Percentiles rank a stretch among this genome's conserved stretches.
Evolutionary conservation across 352 stramenopile genomes (phyloP).

Genomic region (Pythium volutum): DNA sequence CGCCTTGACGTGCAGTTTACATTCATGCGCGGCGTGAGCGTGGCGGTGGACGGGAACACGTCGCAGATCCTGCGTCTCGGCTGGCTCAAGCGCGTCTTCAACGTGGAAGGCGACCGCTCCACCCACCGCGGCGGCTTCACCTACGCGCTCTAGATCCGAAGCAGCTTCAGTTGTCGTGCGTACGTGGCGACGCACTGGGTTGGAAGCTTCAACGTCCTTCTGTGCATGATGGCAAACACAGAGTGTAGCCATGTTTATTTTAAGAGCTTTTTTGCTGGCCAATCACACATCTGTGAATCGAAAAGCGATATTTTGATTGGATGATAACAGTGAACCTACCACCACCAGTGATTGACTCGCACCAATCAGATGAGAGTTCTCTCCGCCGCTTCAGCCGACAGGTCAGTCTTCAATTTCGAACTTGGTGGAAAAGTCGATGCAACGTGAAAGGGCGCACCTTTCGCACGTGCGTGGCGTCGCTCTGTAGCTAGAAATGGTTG

Average conservation of each 20-base stretch:
- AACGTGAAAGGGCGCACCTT: not conserved
- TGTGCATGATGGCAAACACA: not conserved
- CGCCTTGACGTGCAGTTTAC: constrained; percentile 36
- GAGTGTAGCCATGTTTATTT: not conserved
- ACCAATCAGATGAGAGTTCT: not conserved
- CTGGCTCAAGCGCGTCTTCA: constrained; percentile 44
- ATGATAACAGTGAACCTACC: not conserved
- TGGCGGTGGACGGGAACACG: constrained; percentile 48
- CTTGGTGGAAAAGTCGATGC: not conserved
- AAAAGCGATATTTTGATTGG: constrained; percentile 4
- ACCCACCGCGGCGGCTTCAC: constrained; percentile 39
- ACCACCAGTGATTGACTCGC: constrained; percentile 14
- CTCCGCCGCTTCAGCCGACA: not conserved
- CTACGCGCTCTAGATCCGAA: constrained; percentile 7
- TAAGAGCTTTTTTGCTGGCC: not conserved
- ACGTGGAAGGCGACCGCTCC: constrained; percentile 37
- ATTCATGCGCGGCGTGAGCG: constrained; percentile 33
- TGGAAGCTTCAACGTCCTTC: not conserved
- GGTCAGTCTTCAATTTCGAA: constrained; percentile 17
- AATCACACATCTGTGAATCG: not conserved
- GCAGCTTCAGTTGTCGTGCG: not conserved
- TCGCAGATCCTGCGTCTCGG: constrained; percentile 45
- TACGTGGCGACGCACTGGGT: not conserved
- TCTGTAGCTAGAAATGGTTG: not conserved
- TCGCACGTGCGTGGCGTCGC: not conserved